Base-by-base conservation (phyloP, 2,329 filamentous ascomycete species). In the Calonectria naviculata region DNA sequence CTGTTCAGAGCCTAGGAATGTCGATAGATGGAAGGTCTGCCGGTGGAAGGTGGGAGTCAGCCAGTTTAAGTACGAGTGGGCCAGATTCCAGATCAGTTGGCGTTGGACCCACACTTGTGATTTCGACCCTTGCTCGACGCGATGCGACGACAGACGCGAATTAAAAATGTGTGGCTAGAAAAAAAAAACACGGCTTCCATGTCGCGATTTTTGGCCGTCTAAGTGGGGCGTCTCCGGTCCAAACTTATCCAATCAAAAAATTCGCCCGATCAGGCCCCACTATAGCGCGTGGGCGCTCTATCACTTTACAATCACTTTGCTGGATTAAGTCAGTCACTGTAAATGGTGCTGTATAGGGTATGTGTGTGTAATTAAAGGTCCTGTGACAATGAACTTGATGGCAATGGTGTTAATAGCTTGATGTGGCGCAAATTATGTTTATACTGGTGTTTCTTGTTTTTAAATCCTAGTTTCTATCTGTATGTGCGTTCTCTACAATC, bases 41-140 rank as follows among this genome's bases (percentile, higher is more conserved):
- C 17, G 17, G 58, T 9, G 36, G 71, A 58, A 49, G 67, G 78
- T 74, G 81, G 82, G 80, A 76, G 78, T 68, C 58, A 65, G 75
- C 69, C 77, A 75, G 78, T 76, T 84, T 84, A 84, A 84, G 82
- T 84, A 84, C 76, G 76, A 75, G 81, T 80, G 80, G 81, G 78
- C 81, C 80, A 75, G 72, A 75, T 75, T 76, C 77, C 78, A 81
- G 80, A 84, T 84, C 82, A 83, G 80, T 81, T 79, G 71, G 29
- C 28, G 17, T 24, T 49, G n/a, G 76, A 63, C 41, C 58, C 65
- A 71, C 76, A 72, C 69, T 63, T 74, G 54, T 64, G 73, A 75
- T 72, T 68, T 61, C 63, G 63, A 21, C 70, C 70, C 76, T 38
- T 77, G 76, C 49, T n/a, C 61, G 75, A 78, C 77, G 76, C 77